Percentiles rank a stretch among this genome's conserved stretches.
phyloP scores from a whole-genome alignment of 176 grass and related monocot genomes.

The Chrysopogon serrulatus region DNA sequence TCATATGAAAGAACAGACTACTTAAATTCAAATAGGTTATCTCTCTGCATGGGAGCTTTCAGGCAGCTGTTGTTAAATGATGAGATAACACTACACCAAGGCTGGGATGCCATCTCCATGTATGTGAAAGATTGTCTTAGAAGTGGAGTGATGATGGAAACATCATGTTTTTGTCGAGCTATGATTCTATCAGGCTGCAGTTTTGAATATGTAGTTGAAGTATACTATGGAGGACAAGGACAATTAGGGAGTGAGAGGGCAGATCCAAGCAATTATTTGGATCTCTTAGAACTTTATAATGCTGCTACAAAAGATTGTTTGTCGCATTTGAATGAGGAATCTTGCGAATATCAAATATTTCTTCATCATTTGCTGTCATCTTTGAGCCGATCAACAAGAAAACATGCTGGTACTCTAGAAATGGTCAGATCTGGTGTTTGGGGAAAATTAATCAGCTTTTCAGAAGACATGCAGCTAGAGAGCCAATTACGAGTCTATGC shows the following conservation, averaged over 20 bases:
- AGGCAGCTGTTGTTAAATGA: slow-evolving; percentile 56
- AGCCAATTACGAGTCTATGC: slow-evolving; percentile 70
- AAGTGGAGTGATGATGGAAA: slow-evolving; percentile 41
- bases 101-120: slow-evolving; percentile 68
- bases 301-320: slow-evolving; percentile 44
- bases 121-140: slow-evolving; percentile 56
- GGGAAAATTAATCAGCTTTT: slow-evolving; percentile 69
- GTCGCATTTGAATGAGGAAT: slow-evolving; percentile 39
- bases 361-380: slow-evolving; percentile 73
- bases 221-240: slow-evolving; percentile 49
- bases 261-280: slow-evolving; percentile 36
- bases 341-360: slow-evolving; percentile 32
- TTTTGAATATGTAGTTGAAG: slow-evolving; percentile 65
- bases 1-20: slow-evolving; percentile 38
- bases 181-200: slow-evolving; percentile 79
- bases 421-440: slow-evolving; percentile 69
- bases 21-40: slow-evolving; percentile 40
- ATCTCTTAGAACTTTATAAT: slow-evolving; percentile 67
- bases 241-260: slow-evolving; percentile 24
- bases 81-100: slow-evolving; percentile 68
- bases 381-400: slow-evolving; percentile 52
- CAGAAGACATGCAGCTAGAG: slow-evolving; percentile 71
- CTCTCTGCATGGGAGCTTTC: slow-evolving; percentile 61
- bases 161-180: slow-evolving; percentile 65
- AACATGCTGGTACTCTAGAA: slow-evolving; percentile 57